Base-by-base conservation (phyloP, 1,139 yeast genomes). In the Fermentozyma sake region DNA sequence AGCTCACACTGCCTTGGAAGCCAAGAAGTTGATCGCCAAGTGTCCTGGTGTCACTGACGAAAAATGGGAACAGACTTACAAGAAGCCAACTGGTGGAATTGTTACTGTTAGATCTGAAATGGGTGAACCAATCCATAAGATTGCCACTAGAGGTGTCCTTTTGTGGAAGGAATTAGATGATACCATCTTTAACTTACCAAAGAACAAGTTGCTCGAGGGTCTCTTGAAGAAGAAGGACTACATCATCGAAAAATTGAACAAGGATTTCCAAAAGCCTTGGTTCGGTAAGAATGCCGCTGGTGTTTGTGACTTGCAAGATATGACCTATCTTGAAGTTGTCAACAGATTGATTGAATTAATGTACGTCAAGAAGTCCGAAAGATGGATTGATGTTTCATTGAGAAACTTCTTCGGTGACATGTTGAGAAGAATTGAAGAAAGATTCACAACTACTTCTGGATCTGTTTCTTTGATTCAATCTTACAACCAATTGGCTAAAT, bases 81-180 rank as follows among this genome's bases (percentile, higher is more conserved):
- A 84, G 67, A 82, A 80, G 52, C 89, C 96, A 48, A 80, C 97
- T 37, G 98, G 98, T 64, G 98, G 98, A 61, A 77, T 93, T 41
- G 70, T 91, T 45, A 89, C 98, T 33, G 98, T 91, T 38, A 76
- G 84, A 55, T 89, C 97, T 17, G 99, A 91, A 71, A 91, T 91
- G 97, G 98, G 99, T 56, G 98, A 91, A 68, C 98, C 98, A 52
- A 91, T 91, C 53, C 99, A 91, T 66, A 91, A 91, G 69, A 76
- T 91, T 49, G 98, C 98, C 21, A 91, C 99, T 33, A 83, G 98
- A 60, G 97, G 96, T 71, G 97, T 91, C 38, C 58, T 85, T 61
- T 77, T 91, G 55, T 91, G 99, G 99, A 82, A 82, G 56, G 97
- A 91, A 62, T 71, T 91, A 65, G 99, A 91, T 60, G 93, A 86